Base-by-base conservation (phyloP, 306 rosid species). In the Prunus kanzakura region DNA sequence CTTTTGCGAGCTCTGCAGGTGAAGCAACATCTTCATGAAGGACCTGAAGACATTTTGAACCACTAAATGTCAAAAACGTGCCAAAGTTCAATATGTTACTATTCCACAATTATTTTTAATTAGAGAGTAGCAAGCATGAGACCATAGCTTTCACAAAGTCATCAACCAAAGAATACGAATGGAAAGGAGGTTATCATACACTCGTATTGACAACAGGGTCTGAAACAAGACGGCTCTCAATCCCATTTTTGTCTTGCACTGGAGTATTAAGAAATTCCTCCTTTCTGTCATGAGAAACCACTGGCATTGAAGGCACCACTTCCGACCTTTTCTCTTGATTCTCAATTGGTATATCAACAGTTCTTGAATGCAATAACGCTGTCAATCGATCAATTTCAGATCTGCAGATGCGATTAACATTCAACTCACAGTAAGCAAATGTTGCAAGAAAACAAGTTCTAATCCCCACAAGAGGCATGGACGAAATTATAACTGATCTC, bases 1-100 rank as follows among this genome's bases (percentile, higher is more conserved):
- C 90, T 81, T 92, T 95, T 69, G 99, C 99, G 71, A 90, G 89
- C 88, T 86, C 92, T 32, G 91, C 87, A 74, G 99, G 97, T 74
- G 99, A 90, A 86, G 90, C 90, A 83, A 84, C 86, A 81, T 87
- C 93, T 62, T 87, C 92, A 69, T 87, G 87, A 80, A 89, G 89
- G 83, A 79, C 91, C 99, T 95, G 88, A 49, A 57, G 67, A 76
- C 77, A 86, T 78, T 78, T 43, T 30, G 73, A 66, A 75, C 69
- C 78, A 62, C 38, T 76, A 79, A 20, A 51, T 29, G 74, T 70
- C 66, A 87, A 83, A 80, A 75, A 74, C 45, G 63, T 38, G 61
- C 41, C 47, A 38, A 18, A 52, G 45, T 41, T 41, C 61, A 78
- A 79, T 72, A 81, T 38, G 38, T 30, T 69, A 73, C 9, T 27